Evolutionary conservation across 1,284 basidiomycete genomes (phyloP), one percentile per base, ranked within the genome.

Genomic region (Microstroma glucosiphilum): DNA sequence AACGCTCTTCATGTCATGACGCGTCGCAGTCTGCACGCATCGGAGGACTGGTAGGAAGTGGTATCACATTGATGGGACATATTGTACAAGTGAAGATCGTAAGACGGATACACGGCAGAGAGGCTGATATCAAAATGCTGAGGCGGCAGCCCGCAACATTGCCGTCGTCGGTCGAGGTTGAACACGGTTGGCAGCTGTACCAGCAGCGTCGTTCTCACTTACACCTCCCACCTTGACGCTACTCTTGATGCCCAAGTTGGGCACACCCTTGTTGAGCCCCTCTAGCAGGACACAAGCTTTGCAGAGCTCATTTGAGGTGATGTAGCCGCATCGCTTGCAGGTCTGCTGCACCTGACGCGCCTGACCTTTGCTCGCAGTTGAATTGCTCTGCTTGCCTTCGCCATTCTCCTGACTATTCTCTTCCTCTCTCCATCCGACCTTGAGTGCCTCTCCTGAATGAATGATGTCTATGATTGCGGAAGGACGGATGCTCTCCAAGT

Each of bases 381-480:
- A 17, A 21, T 21, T 21, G 21, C 17, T n/a, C 15, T 17, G 17
- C 21, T 48, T 48, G 17, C 17, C 6, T 4, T 17, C 43, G 15
- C 21, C 17, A n/a, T 6, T n/a, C 21, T 17, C 15, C 17, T 21
- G 17, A 21, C 17, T 12, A 12, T 21, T 21, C 17, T 21, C 21
- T 17, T 48, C 43, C 21, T 54, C 51, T 21, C 25, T 17, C 46
- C 71, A 66, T 46, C 68, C 73, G 2, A 65, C 59, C 11, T 46
- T 71, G 54, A 79, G 61, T 30, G 70, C 68, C 60, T 79, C 76
- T 26, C 73, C 71, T 11, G 67, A 65, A 25, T 72, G 90, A 58
- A 98, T 96, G 67, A 98, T 96, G 78, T 99, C 94, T 63, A 99
- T 90, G 68, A 98, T 96, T 1, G 91, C 90, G 71, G 89, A 91